Base-by-base conservation (phyloP, 495 filamentous ascomycete species). In the Podospora appendiculata region DNA sequence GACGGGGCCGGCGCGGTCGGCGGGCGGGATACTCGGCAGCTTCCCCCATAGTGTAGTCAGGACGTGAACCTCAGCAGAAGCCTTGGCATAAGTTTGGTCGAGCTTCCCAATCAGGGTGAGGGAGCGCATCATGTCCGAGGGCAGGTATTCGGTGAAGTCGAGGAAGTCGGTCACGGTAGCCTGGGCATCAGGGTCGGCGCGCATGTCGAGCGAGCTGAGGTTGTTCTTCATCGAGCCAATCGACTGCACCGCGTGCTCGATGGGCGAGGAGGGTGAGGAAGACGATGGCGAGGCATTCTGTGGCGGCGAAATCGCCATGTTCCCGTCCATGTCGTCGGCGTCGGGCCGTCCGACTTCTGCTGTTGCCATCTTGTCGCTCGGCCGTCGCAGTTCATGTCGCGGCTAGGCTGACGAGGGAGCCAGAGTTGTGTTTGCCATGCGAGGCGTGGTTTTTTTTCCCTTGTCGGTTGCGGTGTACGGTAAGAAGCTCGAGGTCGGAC, bases 91-190 rank as follows among this genome's bases (percentile, higher is more conserved):
- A 39, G 77, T 79, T 47, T 81, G 69, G 65, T 95, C 88, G 48
- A 96, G 85, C 47, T 90, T 82, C 56, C 83, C 79, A 57, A 98
- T 90, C 46, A 96, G 79, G 45, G 87, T 90, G 41, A 98, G 77
- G 50, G 93, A 95, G 57, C 93, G 89, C 52, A 85, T 79, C 53
- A 97, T 82, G 69, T 97, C 94, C 33, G 90, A 86, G 13, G 93
- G 92, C 16, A 97, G 88, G 72, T 93, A 94, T 72, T 98, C 93
- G 56, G 93, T 96, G 68, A 83, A 95, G 68, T 96, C 93, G 59
- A 95, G 85, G 68, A 90, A 98, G 71, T 98, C 93, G 55, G 87
- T 92, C 13, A 96, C 85, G 49, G 89, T 93, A 8, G 90, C 86
- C 56, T 95, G 88, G n/a, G 89, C 87, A 70, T 98, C 93, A 16